Evolutionary conservation across 2,329 filamentous ascomycete genomes (phyloP).

Genomic region (Grosmannia serpens): DNA sequence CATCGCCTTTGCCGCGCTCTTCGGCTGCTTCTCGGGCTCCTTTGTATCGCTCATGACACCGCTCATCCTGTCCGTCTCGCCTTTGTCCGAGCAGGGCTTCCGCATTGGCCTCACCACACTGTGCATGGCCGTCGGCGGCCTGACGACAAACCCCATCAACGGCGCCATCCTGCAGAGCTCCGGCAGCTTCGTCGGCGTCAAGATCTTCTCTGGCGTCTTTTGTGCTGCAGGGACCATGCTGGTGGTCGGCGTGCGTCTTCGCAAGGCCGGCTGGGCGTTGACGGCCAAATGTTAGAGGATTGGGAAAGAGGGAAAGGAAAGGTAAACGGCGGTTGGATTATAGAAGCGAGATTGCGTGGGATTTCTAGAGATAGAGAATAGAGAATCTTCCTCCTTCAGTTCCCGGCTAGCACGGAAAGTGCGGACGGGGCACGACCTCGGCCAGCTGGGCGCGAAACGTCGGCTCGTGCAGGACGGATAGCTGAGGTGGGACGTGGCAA

Average conservation of each 20-base stretch:
- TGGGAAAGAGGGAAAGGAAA: not conserved
- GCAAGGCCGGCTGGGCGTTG: not conserved
- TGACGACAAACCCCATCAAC: constrained; percentile 39
- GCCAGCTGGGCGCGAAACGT: no score
- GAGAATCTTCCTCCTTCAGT: no score
- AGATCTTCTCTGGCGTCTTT: not conserved
- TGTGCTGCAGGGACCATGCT: not conserved
- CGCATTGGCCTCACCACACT: constrained; percentile 41
- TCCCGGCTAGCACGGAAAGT: no score
- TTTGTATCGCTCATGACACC: constrained; percentile 26
- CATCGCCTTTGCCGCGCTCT: constrained; percentile 28
- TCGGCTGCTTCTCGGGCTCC: constrained; percentile 30
- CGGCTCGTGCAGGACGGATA: no score
- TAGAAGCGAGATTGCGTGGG: no score
- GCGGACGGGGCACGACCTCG: no score
- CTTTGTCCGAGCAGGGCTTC: constrained; percentile 41
- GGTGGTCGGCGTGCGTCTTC: not conserved
- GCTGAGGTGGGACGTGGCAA: no score
- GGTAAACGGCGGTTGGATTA: no score
- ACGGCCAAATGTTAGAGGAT: not conserved
- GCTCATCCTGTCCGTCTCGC: constrained; percentile 38
- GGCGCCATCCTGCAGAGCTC: constrained; percentile 26
- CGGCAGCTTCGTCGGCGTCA: constrained; percentile 21
- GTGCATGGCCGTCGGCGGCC: constrained; percentile 34
- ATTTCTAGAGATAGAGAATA: no score